phyloP scores from a whole-genome alignment of 441 rosid species.

The Pelargonium citronellum region DNA sequence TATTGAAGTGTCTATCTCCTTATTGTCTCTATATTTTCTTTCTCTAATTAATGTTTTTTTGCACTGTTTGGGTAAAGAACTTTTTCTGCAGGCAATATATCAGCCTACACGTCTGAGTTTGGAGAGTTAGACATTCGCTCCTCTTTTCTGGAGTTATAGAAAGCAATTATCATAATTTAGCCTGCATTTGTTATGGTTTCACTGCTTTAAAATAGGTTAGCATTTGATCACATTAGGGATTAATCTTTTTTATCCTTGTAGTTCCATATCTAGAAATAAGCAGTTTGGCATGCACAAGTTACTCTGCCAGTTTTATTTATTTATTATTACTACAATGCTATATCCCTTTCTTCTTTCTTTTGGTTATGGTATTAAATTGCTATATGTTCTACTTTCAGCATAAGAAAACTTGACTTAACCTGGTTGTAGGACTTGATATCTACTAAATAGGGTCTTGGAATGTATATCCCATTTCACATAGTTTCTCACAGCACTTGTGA shows the following conservation, averaged over 20 bases:
- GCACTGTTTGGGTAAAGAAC: slow-evolving; percentile 41
- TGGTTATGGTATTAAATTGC: not conserved
- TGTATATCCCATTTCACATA: too few species aligned
- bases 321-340: not conserved
- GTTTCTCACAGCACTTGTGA: too few species aligned
- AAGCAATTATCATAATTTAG: slow-evolving; percentile 20
- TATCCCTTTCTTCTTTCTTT: slow-evolving; percentile 7
- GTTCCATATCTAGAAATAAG: not conserved
- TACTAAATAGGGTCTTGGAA: too few species aligned
- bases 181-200: slow-evolving; percentile 16
- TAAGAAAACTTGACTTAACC: not conserved
- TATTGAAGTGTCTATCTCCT: slow-evolving; percentile 8
- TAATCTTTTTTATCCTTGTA: slow-evolving; percentile 7
- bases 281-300: slow-evolving; percentile 5
- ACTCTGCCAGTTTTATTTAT: not conserved
- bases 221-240: slow-evolving; percentile 19
- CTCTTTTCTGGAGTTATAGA: slow-evolving; percentile 27
- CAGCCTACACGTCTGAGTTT: slow-evolving; percentile 10
- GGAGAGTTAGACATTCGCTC: slow-evolving; percentile 10
- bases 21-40: slow-evolving; percentile 7
- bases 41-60: slow-evolving; percentile 29
- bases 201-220: slow-evolving; percentile 21
- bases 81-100: slow-evolving; percentile 29
- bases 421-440: too few species aligned
- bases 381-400: not conserved